Conservation (phyloP, 1,284 basidiomycete species). For the Sanghuangporus baumii region DNA sequence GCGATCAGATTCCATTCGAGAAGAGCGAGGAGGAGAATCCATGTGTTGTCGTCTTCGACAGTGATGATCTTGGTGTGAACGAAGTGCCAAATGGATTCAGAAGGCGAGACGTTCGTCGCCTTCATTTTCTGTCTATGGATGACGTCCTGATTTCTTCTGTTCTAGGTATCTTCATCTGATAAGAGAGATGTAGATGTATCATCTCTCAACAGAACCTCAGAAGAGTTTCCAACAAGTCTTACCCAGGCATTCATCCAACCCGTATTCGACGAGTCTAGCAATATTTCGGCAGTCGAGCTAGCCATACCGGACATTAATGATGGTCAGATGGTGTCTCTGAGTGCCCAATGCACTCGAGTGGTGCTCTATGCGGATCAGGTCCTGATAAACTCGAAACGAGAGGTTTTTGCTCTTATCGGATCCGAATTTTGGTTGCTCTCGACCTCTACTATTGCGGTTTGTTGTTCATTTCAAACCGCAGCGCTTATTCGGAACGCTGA, state of each 20-base stretch:
- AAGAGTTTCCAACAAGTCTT: neutral
- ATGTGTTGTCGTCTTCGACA: constrained; percentile 25
- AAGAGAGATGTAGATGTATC: neutral
- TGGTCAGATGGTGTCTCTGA: constrained; percentile 23
- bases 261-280: neutral
- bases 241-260: neutral
- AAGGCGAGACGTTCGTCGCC: neutral
- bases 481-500: neutral
- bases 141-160: neutral
- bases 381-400: constrained; percentile 40
- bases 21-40: constrained; percentile 21
- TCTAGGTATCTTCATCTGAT: neutral
- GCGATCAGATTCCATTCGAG: constrained; percentile 36
- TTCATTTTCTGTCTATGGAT: neutral
- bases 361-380: constrained; percentile 35
- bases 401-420: constrained; percentile 46
- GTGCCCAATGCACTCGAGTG: constrained; percentile 35
- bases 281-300: neutral
- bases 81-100: constrained; percentile 16
- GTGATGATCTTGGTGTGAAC: constrained; percentile 7
- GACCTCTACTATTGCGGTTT: constrained; percentile 41
- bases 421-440: constrained; percentile 55
- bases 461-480: neutral
- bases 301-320: constrained; percentile 17
- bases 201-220: neutral